Evolutionary conservation across 495 filamentous ascomycete genomes (phyloP).

Genomic region (Aspergillus saccharolyticus): DNA sequence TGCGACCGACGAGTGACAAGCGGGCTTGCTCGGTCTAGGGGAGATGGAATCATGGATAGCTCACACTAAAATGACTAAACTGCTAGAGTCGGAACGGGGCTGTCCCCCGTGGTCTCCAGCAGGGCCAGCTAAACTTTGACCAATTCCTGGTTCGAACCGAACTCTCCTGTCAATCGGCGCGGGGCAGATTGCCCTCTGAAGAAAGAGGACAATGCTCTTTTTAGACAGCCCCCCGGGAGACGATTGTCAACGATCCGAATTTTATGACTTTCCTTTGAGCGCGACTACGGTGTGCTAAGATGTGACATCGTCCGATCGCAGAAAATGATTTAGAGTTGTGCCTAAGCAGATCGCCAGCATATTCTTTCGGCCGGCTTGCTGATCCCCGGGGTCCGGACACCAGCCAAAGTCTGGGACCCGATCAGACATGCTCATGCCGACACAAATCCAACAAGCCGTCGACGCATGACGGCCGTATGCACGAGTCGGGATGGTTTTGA

Average conservation of each 20-base stretch:
- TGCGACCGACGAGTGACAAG: background rate
- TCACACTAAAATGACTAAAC: no score
- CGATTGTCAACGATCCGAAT: slow-evolving; percentile 6
- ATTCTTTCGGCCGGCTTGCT: no score
- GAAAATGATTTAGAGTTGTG: no score
- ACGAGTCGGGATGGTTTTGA: background rate
- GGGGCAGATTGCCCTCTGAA: slow-evolving; percentile 9
- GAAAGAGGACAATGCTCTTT: slow-evolving; percentile 12
- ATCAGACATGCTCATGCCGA: no score
- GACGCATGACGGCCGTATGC: no score
- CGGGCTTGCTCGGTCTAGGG: slow-evolving; percentile 11
- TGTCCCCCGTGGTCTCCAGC: no score
- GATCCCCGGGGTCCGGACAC: no score
- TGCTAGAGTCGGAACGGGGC: no score
- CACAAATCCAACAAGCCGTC: no score
- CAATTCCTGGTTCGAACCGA: slow-evolving; percentile 9
- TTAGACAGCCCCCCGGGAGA: slow-evolving; percentile 13
- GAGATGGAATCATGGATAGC: background rate
- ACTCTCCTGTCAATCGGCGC: slow-evolving; percentile 6
- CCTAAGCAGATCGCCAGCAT: no score
- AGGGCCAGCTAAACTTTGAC: background rate
- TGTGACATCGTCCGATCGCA: no score
- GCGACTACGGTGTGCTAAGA: background rate
- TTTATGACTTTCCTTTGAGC: slow-evolving; percentile 2
- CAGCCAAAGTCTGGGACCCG: no score